Evolutionary conservation across 1,284 basidiomycete species (phyloP).

Genomic region (Somion occarium): DNA sequence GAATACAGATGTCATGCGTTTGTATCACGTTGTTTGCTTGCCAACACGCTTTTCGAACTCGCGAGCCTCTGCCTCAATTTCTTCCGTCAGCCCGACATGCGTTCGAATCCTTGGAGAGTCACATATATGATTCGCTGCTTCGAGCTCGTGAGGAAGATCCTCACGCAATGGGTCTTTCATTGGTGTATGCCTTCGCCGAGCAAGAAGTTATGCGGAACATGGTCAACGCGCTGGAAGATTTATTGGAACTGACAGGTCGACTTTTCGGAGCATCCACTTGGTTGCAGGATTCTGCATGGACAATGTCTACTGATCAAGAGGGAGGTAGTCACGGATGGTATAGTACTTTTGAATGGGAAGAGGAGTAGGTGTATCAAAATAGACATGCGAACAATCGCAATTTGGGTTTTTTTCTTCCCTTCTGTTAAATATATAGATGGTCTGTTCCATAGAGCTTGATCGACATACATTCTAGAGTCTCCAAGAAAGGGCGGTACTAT

Average conservation of each 20-base stretch:
- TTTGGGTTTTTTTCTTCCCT: too few species aligned
- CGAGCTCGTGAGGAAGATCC: conserved; percentile 26
- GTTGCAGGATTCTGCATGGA: conserved; percentile 27
- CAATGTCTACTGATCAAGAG: conserved; percentile 15
- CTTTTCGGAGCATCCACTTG: conserved; percentile 45
- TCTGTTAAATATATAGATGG: too few species aligned
- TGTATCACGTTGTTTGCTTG: conserved; percentile 45
- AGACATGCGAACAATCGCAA: too few species aligned
- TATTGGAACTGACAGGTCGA: conserved; percentile 36
- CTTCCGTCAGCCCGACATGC: conserved; percentile 43
- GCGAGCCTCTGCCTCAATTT: conserved; percentile 47
- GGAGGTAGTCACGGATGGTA: conserved; percentile 25
- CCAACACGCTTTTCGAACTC: conserved; percentile 44
- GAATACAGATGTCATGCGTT: conserved; percentile 37
- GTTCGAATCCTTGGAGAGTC: conserved; percentile 30
- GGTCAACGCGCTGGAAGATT: conserved; percentile 38
- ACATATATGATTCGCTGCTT: conserved; percentile 33
- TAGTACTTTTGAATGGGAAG: conserved; percentile 23
- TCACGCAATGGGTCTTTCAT: conserved; percentile 32
- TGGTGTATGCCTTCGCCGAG: conserved; percentile 43
- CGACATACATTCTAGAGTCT: too few species aligned
- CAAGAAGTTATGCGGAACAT: conserved; percentile 38
- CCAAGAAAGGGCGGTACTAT: too few species aligned
- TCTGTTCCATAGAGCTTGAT: too few species aligned
- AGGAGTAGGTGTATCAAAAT: conserved; percentile 12